These are phyloP conservation scores for Eucommia ulmoides DNA, from an alignment of 257 asterid species.

Conservation along the genomic window DNA sequence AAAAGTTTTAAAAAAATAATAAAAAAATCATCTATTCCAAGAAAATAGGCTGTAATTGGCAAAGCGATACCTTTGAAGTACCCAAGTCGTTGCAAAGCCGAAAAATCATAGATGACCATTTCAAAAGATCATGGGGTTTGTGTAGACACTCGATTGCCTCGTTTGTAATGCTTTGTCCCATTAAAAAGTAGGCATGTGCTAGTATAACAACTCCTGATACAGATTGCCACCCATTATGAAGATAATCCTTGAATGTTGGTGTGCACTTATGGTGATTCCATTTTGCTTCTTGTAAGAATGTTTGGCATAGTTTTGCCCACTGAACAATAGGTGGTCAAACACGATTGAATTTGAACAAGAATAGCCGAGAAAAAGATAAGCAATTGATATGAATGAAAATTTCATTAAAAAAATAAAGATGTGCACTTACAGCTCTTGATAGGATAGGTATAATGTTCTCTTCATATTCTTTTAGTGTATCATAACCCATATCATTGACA, in stretches of 20 bases:
- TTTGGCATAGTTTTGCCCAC: slow-evolving; percentile 23
- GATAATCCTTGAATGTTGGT: slow-evolving; percentile 17
- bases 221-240: slow-evolving; percentile 17
- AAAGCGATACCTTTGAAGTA: slow-evolving; percentile 6
- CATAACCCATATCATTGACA: slow-evolving; percentile 11
- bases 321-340: no score
- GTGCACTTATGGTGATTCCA: slow-evolving; percentile 5
- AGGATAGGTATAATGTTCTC: not conserved
- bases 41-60: no score
- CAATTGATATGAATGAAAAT: not conserved
- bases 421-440: slow-evolving; percentile 10
- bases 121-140: slow-evolving; percentile 1
- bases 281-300: slow-evolving; percentile 11
- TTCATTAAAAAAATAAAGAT: not conserved
- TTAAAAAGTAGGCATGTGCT: slow-evolving; percentile 19
- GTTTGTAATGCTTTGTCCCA: slow-evolving; percentile 8
- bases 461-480: slow-evolving; percentile 9
- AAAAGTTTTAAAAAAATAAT: no score
- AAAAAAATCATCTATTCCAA: no score
- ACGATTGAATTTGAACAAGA: not conserved
- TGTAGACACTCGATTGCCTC: slow-evolving; percentile 11
- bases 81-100: slow-evolving; percentile 13
- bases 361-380: not conserved
- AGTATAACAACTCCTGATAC: slow-evolving; percentile 13
- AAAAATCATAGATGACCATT: slow-evolving; percentile 8